Evolutionary conservation across 805 yeast genomes (phyloP), one percentile per base, ranked within the genome.

Genomic region (Starmerella cellae): DNA sequence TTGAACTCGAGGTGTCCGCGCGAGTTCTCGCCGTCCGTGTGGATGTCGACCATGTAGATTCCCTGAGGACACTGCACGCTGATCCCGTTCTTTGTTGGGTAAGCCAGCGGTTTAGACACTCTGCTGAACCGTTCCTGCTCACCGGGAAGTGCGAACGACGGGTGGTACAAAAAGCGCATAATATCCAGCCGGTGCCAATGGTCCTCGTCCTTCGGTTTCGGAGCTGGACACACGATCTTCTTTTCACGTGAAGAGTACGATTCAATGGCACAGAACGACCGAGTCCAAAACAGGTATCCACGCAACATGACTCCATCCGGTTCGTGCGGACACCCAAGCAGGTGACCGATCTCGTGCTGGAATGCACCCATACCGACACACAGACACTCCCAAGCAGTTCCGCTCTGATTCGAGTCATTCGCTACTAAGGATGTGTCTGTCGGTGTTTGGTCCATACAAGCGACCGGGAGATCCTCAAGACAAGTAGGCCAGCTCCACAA

Each of bases 341-440:
- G 64, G 59, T 88, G 97, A 1, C 98, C 97, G 39, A 88, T 79
- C 58, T 88, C 97, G 60, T 88, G 97, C 79, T 87, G 69, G 53
- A 85, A 87, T 0, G 97, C 96, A 35, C 98, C 97, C 53, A 82
- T 57, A 1, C 95, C 82, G 29, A 88, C 71, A 46, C 81, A 79
- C 35, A 81, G 62, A 54, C 93, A 81, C 60, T 88, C 96, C 95
- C 95, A 91, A 43, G 79, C 71, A 1, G 93, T 71, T 0, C 91
- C 81, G 59, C 94, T 80, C 56, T 87, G 80, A 53, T 75, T 73
- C 50, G 79, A 68, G 60, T 91, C 98, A 60, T 91, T 85, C 10
- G 94, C 95, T n/a, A 88, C 95, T 45, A 81, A 82, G 1, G 57
- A 57, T 1, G 67, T 71, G 42, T 75, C 71, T 8, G 81, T 66